Conservation (phyloP, 441 rosid species). For the Sinapis alba region DNA sequence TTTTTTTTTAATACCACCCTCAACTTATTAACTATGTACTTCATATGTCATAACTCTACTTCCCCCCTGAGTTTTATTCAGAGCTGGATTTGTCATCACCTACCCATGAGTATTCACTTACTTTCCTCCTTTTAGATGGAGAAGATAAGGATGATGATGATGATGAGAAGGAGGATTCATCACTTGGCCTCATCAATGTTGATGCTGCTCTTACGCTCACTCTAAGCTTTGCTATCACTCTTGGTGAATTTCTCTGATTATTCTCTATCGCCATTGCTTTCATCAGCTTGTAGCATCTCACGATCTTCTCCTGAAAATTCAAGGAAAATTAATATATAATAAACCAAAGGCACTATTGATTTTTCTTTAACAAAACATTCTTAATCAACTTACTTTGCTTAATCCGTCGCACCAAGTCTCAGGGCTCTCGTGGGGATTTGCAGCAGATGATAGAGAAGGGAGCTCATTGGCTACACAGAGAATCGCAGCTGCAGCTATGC, state of each 20-base stretch:
- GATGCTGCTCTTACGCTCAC: conserved; percentile 61
- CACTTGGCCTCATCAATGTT: conserved; percentile 48
- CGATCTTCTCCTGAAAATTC: conserved; percentile 76
- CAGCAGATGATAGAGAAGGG: conserved; percentile 64
- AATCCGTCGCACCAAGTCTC: conserved; percentile 95
- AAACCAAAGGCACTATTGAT: not conserved
- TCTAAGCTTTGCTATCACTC: conserved; percentile 59
- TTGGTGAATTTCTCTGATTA: conserved; percentile 49
- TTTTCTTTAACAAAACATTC: not conserved
- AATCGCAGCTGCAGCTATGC: conserved; percentile 90
- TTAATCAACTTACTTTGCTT: conserved; percentile 51
- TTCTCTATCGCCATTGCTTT: conserved; percentile 58
- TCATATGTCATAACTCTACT: conserved; percentile 2
- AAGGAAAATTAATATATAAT: not conserved
- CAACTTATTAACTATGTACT: conserved; percentile 27
- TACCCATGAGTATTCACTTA: conserved; percentile 64
- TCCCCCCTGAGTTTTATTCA: conserved; percentile 30
- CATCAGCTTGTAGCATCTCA: conserved; percentile 80
- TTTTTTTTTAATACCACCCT: conserved; percentile 11
- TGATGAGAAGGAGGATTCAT: conserved; percentile 50
- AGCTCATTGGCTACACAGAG: conserved; percentile 79
- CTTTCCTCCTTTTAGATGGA: conserved; percentile 68
- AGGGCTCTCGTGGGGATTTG: conserved; percentile 64
- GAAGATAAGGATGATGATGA: conserved; percentile 45
- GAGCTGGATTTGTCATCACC: conserved; percentile 70